Percentiles rank a stretch among this genome's conserved stretches.
These are phyloP conservation scores for Fusarium citri DNA, from an alignment of 2,329 filamentous ascomycete genomes.

Conservation along the genomic window DNA sequence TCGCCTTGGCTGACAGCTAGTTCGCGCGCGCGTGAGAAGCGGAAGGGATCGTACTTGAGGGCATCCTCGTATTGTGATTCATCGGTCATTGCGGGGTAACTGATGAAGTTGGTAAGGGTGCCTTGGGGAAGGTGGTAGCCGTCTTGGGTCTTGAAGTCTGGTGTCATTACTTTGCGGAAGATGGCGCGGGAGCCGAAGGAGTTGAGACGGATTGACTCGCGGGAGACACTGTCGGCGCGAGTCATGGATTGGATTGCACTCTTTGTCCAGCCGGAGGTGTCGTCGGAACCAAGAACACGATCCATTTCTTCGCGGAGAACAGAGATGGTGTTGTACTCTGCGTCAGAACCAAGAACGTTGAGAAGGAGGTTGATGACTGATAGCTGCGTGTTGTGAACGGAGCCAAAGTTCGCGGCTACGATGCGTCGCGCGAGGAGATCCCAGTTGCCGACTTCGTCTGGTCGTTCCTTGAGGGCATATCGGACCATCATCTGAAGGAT, in stretches of 20 bases:
- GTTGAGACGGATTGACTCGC: conserved; percentile 57
- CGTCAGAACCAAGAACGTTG: conserved; percentile 52
- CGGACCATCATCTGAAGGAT: conserved; percentile 57
- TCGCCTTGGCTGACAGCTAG: conserved; percentile 28
- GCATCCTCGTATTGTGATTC: conserved; percentile 50
- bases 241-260: conserved; percentile 52
- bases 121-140: conserved; percentile 50
- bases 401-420: conserved; percentile 51
- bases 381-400: conserved; percentile 56
- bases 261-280: conserved; percentile 54
- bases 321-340: conserved; percentile 53
- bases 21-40: conserved; percentile 54
- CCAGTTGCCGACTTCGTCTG: conserved; percentile 50
- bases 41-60: conserved; percentile 55
- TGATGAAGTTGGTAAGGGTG: conserved; percentile 50
- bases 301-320: conserved; percentile 54
- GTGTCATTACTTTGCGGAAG: conserved; percentile 47
- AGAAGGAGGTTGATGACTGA: conserved; percentile 55
- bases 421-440: conserved; percentile 50
- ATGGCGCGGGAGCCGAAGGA: conserved; percentile 47
- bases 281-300: conserved; percentile 44
- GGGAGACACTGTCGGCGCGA: conserved; percentile 55
- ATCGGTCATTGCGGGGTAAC: conserved; percentile 48
- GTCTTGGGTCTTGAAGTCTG: conserved; percentile 49
- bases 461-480: conserved; percentile 54